Conservation (phyloP, 2,329 filamentous ascomycete genomes). For the Nannizziopsis barbatae region DNA sequence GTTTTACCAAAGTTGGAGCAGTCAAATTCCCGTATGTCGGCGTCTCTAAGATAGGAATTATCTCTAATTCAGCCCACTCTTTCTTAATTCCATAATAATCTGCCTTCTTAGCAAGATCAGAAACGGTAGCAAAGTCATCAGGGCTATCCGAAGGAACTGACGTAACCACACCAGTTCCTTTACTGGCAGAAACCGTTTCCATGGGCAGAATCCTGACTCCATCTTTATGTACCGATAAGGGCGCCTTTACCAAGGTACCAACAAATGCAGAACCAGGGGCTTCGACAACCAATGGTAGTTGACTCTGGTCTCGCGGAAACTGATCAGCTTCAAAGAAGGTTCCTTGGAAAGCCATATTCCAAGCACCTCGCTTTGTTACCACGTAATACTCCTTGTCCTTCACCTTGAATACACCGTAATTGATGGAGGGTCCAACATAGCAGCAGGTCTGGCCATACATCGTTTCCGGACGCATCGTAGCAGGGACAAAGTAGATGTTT, state of each 20-base stretch:
- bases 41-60: slow-evolving; percentile 79
- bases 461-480: slow-evolving; percentile 87
- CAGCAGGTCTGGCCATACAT: slow-evolving; percentile 98
- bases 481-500: slow-evolving; percentile 79
- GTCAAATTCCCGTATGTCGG: slow-evolving; percentile 77
- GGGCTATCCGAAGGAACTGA: slow-evolving; percentile 92
- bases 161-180: slow-evolving; percentile 93
- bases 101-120: slow-evolving; percentile 84
- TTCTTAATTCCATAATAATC: slow-evolving; percentile 95
- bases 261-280: slow-evolving; percentile 68
- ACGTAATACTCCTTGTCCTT: slow-evolving; percentile 71
- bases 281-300: slow-evolving; percentile 62
- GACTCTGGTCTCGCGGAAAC: slow-evolving; percentile 52
- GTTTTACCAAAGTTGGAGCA: slow-evolving; percentile 72
- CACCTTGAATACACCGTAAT: slow-evolving; percentile 77
- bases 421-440: slow-evolving; percentile 75
- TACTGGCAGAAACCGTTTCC: slow-evolving; percentile 82
- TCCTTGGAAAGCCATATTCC: slow-evolving; percentile 94
- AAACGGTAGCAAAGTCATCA: slow-evolving; percentile 83
- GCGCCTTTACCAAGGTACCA: slow-evolving; percentile 70
- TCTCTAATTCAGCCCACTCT: slow-evolving; percentile 88
- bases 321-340: slow-evolving; percentile 52
- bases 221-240: slow-evolving; percentile 71
- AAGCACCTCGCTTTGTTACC: slow-evolving; percentile 67
- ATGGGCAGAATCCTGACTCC: slow-evolving; percentile 86